Percentiles rank a stretch among this genome's conserved stretches.
These are phyloP conservation scores for Neofusicoccum laricinum DNA, from an alignment of 2,329 filamentous ascomycete species.

Conservation along the genomic window DNA sequence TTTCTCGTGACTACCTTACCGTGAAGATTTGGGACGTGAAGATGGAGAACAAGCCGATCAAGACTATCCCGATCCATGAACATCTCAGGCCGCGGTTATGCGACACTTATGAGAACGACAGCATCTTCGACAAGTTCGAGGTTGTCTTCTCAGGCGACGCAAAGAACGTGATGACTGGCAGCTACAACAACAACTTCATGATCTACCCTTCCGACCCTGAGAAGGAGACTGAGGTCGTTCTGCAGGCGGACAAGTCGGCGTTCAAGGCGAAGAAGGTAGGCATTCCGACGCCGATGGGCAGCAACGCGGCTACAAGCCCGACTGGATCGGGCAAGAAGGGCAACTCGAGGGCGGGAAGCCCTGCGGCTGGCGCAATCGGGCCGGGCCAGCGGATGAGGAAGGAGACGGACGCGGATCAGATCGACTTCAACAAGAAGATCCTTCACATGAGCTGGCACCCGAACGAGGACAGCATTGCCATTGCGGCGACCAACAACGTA, in stretches of 20 bases:
- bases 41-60: slow-evolving; percentile 96
- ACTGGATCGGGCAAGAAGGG: slow-evolving; percentile 81
- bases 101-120: slow-evolving; percentile 98
- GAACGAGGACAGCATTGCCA: slow-evolving; percentile 98
- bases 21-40: slow-evolving; percentile 99
- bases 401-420: slow-evolving; percentile 98
- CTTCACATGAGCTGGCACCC: slow-evolving; percentile 99
- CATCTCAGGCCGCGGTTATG: slow-evolving; percentile 90
- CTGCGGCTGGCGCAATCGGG: slow-evolving; percentile 66
- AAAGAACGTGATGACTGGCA: slow-evolving; percentile 99
- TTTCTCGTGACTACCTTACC: slow-evolving; percentile 95
- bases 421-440: slow-evolving; percentile 99
- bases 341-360: slow-evolving; percentile 82
- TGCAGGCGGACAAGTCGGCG: slow-evolving; percentile 97
- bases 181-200: slow-evolving; percentile 99
- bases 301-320: slow-evolving; percentile 60
- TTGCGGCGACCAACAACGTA: slow-evolving; percentile 98
- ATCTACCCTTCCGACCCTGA: slow-evolving; percentile 96
- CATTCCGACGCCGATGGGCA: slow-evolving; percentile 92
- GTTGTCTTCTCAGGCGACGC: slow-evolving; percentile 98
- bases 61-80: slow-evolving; percentile 98
- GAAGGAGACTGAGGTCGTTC: slow-evolving; percentile 93
- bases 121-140: slow-evolving; percentile 99
- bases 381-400: slow-evolving; percentile 95
- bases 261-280: slow-evolving; percentile 99